Evolutionary conservation across 2,329 filamentous ascomycete genomes (phyloP), one percentile per base, ranked within the genome.

Genomic region (Orbilia quercus): DNA sequence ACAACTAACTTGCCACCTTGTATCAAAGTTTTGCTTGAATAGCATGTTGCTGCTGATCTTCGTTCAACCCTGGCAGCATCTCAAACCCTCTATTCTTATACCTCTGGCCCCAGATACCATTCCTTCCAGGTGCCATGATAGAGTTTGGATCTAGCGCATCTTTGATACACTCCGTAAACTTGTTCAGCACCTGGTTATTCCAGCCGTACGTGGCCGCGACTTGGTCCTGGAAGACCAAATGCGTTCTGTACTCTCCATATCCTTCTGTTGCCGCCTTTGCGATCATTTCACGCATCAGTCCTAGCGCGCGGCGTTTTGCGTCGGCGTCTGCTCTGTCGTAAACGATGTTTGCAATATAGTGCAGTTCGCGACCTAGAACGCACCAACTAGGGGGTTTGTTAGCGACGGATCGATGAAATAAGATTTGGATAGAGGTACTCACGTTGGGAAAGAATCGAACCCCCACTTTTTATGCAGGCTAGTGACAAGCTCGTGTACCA

Each of bases 281-380:
- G 50, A 83, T 81, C 62, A 83, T 76, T 25, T 77, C 78, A n/a
- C 76, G 77, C 70, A 84, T 82, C 11, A 82, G 74, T 66, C 76
- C 75, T 70, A 81, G 78, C 9, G 81, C 80, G 57, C 80, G 78
- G 18, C 79, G 74, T 75, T 83, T 81, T 50, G 78, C 75, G 0
- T 82, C 80, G 0, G 79, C 75, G 34, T 84, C 80, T 38, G 80
- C 80, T 3, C 82, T 80, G 71, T 87, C 81, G 76, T 84, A 87
- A 12, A 86, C 81, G 44, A 87, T 83, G 66, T 84, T 84, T 1
- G 85, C 82, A 66, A 86, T 86, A 76, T 85, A 83, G 77, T 86
- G 84, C 81, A 86, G 85, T 78, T 86, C 84, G 9, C 84, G 80
- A 73, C 83, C 81, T 7, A 84, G 84, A 3, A 86, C 81, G 48